A percentile compares a stretch with the other conserved stretches of the same genome.
Evolutionary conservation across 371 early-diverging fungal genomes (phyloP).

Genomic region (Rhizopus arrhizus): DNA sequence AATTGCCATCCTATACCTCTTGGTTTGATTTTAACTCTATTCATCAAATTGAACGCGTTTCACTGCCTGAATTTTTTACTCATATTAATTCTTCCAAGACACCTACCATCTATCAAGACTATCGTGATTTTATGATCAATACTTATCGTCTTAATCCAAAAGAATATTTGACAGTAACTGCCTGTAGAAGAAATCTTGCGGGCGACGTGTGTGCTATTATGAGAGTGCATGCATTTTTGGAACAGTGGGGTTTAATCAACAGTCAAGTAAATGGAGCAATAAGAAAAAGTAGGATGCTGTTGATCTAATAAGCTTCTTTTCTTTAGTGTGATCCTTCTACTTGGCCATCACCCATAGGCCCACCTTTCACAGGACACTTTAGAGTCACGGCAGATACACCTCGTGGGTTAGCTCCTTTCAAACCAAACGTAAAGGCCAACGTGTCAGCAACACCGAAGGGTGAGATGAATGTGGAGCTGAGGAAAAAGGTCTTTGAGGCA

Average conservation of each 20-base stretch:
- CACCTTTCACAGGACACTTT: slow-evolving; percentile 96
- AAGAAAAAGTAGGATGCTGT: slow-evolving; percentile 3
- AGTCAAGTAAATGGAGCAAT: slow-evolving; percentile 73
- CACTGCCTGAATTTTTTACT: slow-evolving; percentile 96
- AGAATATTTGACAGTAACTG: slow-evolving; percentile 96
- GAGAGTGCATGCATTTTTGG: slow-evolving; percentile 96
- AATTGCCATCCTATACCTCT: slow-evolving; percentile 85
- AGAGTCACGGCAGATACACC: slow-evolving; percentile 95
- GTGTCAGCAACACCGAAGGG: slow-evolving; percentile 4
- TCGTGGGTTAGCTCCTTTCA: slow-evolving; percentile 86
- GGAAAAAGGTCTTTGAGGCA: slow-evolving; percentile 60
- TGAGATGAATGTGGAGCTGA: slow-evolving; percentile 50
- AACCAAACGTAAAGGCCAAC: slow-evolving; percentile 57
- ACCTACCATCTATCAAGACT: slow-evolving; percentile 90
- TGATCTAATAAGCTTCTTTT: background rate
- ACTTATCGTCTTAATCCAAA: slow-evolving; percentile 92
- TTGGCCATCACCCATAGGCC: slow-evolving; percentile 90
- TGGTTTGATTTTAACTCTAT: slow-evolving; percentile 91
- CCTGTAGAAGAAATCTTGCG: slow-evolving; percentile 91
- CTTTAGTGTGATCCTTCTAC: slow-evolving; percentile 85
- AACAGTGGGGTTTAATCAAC: slow-evolving; percentile 99
- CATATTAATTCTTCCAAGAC: slow-evolving; percentile 89
- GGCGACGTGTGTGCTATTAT: slow-evolving; percentile 98
- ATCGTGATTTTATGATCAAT: slow-evolving; percentile 97
- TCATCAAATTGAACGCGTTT: slow-evolving; percentile 89